Conservation (phyloP, 306 rosid species). For the Begonia loranthoides region DNA sequence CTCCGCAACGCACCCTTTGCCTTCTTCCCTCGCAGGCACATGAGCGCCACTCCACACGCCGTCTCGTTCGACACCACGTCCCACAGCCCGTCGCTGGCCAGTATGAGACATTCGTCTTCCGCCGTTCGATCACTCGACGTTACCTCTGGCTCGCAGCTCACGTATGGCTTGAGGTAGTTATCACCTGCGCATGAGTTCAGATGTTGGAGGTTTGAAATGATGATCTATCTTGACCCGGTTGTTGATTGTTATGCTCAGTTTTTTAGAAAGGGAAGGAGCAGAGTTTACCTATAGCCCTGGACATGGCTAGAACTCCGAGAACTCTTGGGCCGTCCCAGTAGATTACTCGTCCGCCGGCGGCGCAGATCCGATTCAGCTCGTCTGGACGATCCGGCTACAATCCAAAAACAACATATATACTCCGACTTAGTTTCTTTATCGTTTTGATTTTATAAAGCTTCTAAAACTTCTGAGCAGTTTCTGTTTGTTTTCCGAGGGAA, state of each 20-base stretch:
- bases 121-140: neutral
- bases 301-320: neutral
- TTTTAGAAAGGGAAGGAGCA: neutral
- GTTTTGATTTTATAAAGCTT: no score
- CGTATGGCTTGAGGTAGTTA: neutral
- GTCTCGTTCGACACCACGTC: neutral
- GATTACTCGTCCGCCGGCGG: neutral
- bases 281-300: neutral
- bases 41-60: neutral
- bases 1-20: neutral
- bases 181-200: no score
- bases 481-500: neutral
- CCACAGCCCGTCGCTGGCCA: conserved; percentile 2
- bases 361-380: neutral
- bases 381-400: neutral
- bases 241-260: neutral
- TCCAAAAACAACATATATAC: neutral
- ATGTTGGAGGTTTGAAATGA: no score
- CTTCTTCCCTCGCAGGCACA: neutral
- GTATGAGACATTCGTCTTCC: neutral
- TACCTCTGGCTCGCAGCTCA: neutral
- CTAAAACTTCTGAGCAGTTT: neutral
- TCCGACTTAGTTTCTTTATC: neutral
- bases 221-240: no score
- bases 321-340: neutral